Evolutionary conservation across 164 flowering plant genomes (phyloP).

Genomic region (Umbellularia californica): DNA sequence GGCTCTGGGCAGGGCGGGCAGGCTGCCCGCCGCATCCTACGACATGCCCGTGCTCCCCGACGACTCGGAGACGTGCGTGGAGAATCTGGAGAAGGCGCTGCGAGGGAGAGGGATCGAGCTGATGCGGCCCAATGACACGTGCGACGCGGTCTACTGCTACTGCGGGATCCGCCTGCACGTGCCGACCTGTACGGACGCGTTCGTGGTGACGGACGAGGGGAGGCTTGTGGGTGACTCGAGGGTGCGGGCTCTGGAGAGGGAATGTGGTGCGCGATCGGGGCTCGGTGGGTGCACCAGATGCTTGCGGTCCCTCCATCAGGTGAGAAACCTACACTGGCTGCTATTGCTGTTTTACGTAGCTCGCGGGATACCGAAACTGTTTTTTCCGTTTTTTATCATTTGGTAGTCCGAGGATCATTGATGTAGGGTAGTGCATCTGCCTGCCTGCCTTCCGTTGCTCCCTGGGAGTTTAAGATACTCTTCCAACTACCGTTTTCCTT

Average conservation of each 20-base stretch:
- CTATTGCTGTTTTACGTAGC: not conserved
- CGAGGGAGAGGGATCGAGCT: conserved; percentile 44
- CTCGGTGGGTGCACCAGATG: conserved; percentile 69
- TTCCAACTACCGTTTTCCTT: not conserved
- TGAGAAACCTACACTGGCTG: conserved; percentile 9
- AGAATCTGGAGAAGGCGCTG: conserved; percentile 49
- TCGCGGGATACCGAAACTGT: not conserved
- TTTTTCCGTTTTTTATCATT: too few relatives aligned
- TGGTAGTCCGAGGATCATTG: too few relatives aligned
- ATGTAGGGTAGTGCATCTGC: too few relatives aligned
- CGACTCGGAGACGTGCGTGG: conserved; percentile 86
- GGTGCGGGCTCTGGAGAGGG: conserved; percentile 53
- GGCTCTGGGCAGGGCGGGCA: conserved; percentile 38
- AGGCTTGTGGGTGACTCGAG: conserved; percentile 39
- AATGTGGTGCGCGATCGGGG: conserved; percentile 40
- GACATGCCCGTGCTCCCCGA: conserved; percentile 74
- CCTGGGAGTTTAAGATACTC: not conserved
- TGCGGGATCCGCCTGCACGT: conserved; percentile 81
- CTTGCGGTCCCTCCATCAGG: conserved; percentile 57
- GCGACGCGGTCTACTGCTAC: conserved; percentile 76
- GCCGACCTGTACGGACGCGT: conserved; percentile 67
- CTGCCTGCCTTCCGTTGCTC: too few relatives aligned
- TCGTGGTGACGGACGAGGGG: conserved; percentile 36
- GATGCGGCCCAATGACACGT: conserved; percentile 55
- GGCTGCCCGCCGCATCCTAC: conserved; percentile 14